Base-by-base conservation (phyloP, 2,329 filamentous ascomycete species). In the Blastomyces parvus region DNA sequence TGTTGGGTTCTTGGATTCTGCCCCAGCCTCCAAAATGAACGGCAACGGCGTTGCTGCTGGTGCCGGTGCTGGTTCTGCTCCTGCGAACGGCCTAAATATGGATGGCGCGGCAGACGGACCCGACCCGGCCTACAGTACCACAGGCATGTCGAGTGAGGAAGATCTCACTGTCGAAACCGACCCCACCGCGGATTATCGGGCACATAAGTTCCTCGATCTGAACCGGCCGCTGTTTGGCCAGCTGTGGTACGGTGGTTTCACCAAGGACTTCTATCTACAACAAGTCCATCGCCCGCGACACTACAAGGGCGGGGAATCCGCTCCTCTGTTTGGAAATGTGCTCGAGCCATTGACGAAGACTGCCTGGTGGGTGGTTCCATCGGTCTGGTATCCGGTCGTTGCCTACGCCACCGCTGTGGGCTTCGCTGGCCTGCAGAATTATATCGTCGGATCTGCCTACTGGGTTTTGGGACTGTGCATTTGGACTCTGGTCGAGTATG, bases 321-420 rank as follows among this genome's bases (percentile, higher is more conserved):
- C 94, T 46, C 94, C 94, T 25, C 79, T 99, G 30, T 99, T 99
- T 77, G 94, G 94, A 65, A 97, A 99, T 78, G 96, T 99, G 75
- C 81, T 99, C n/a, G 94, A 99, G 78, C 94, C 94, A n/a, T 79
- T 99, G 64, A 92, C 88, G 75, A 89, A 92, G 82, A 99, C 94
- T 2, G 85, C 94, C 1, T 99, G 94, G 94, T 99, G 88, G 86
- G 75, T 96, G 55, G 83, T 99, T 13, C 94, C 94, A 2, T 81
- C 81, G 0, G 65, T 96, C 1, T 99, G 94, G 94, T 74, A 94
- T 52, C 94, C 94, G n/a, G 83, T 81, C 22, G 84, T 96, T 52
- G 70, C 80, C 11, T 96, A 91, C 72, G 91, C 89, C 33, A 84
- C 87, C 13, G 85, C 82, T 65, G 70, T 89, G 25, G 87, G 90